Conservation (phyloP, 768 basidiomycete species). For the Leccinellum albellum region DNA sequence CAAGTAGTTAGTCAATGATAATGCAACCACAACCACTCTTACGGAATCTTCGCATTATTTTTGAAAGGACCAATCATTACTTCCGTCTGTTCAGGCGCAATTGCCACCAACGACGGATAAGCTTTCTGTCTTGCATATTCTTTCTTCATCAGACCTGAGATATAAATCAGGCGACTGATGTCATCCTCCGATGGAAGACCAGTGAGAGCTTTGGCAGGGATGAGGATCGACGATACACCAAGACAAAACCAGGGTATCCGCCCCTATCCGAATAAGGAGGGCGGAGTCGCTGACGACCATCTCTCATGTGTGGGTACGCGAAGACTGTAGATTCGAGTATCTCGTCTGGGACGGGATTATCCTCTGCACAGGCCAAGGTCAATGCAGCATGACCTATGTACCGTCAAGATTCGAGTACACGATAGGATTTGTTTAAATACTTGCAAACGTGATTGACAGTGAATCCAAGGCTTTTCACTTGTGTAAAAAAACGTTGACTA, state of each 20-base stretch:
- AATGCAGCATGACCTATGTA: not conserved
- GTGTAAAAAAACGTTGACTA: not conserved
- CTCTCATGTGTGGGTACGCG: not conserved
- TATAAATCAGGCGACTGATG: not conserved
- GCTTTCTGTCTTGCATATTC: not conserved
- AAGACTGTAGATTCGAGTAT: not conserved
- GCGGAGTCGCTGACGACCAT: slow-evolving; percentile 1
- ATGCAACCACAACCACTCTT: not conserved
- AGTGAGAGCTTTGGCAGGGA: not conserved
- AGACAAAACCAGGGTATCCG: not conserved
- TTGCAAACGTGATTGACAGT: not conserved
- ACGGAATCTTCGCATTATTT: not conserved
- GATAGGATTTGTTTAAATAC: not conserved
- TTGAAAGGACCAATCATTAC: not conserved
- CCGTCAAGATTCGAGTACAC: not conserved
- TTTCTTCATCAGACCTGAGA: not conserved
- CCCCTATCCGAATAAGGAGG: not conserved
- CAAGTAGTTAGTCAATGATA: not conserved
- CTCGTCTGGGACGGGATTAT: slow-evolving; percentile 1
- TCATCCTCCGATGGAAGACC: not conserved
- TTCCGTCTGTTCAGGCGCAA: not conserved
- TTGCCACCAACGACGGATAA: not conserved
- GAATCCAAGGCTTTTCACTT: not conserved
- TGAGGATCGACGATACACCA: not conserved
- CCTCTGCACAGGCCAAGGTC: not conserved